These are phyloP conservation scores for Colletotrichum brevisporum DNA, from an alignment of 2,329 filamentous ascomycete species.

Conservation along the genomic window DNA sequence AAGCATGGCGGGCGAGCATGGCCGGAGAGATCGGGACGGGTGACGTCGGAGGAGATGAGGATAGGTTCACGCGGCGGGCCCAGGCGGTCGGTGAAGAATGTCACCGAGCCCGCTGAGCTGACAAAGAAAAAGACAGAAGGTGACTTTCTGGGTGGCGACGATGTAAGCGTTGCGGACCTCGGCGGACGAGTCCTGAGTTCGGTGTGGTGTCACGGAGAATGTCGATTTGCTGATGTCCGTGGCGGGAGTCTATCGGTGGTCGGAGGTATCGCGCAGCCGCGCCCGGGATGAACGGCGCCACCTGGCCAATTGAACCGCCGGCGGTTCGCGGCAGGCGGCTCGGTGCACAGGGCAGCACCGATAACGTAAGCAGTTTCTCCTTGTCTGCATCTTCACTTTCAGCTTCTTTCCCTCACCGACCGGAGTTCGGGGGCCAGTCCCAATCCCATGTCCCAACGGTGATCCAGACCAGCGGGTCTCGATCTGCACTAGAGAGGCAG, in stretches of 20 bases:
- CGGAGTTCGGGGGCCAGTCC: constrained; percentile 28
- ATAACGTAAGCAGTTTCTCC: background rate
- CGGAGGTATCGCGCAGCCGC: constrained; percentile 4
- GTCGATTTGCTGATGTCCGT: background rate
- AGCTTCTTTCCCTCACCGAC: background rate
- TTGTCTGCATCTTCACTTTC: background rate
- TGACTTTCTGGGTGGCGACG: background rate
- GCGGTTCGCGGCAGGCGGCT: background rate
- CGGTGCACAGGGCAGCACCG: background rate
- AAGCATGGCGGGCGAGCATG: constrained; percentile 38
- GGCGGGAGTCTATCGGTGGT: constrained; percentile 10
- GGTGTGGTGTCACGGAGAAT: background rate
- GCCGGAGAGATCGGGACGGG: background rate
- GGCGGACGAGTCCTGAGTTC: background rate
- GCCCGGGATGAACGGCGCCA: constrained; percentile 23
- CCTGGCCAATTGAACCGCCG: constrained; percentile 7
- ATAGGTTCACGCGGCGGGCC: background rate
- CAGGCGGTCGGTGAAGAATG: constrained; percentile 9
- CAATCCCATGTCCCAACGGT: background rate
- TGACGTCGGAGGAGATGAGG: constrained; percentile 16
- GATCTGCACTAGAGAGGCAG: background rate
- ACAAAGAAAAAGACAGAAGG: background rate
- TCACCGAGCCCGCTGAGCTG: constrained; percentile 10
- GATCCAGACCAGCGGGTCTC: constrained; percentile 9
- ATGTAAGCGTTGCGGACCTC: background rate